Percentiles rank a stretch among this genome's conserved stretches.
Evolutionary conservation across 495 filamentous ascomycete species (phyloP).

Genomic region (Tuber borchii): DNA sequence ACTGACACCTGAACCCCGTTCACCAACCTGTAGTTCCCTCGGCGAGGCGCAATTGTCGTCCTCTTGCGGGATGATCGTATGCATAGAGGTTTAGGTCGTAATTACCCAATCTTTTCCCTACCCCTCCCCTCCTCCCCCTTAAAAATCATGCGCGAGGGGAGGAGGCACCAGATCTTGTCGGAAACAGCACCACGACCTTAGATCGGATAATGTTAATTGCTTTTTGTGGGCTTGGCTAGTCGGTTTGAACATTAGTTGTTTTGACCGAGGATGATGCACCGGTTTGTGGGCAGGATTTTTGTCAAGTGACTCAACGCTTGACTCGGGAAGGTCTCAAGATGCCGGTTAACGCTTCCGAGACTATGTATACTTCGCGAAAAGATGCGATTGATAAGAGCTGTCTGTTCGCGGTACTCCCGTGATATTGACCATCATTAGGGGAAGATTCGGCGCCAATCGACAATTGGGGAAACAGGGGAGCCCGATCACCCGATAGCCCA

Average conservation of each 20-base stretch:
- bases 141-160: neutral
- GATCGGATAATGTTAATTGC: neutral
- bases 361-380: neutral
- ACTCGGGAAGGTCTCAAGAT: neutral
- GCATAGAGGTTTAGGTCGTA: neutral
- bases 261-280: neutral
- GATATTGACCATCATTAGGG: neutral
- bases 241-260: neutral
- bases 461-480: neutral
- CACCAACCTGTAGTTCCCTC: neutral
- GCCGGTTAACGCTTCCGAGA: neutral
- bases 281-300: neutral
- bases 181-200: neutral
- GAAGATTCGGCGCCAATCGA: neutral
- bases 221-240: neutral
- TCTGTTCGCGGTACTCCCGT: neutral
- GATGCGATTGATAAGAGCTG: neutral
- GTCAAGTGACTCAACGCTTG: neutral
- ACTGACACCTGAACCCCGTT: neutral
- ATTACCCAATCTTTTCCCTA: neutral
- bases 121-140: neutral
- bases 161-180: neutral
- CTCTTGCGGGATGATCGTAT: neutral
- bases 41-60: neutral
- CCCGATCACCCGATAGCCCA: neutral